These are phyloP conservation scores for Serendipita vermifera DNA, from an alignment of 768 basidiomycete species.

Conservation along the genomic window DNA sequence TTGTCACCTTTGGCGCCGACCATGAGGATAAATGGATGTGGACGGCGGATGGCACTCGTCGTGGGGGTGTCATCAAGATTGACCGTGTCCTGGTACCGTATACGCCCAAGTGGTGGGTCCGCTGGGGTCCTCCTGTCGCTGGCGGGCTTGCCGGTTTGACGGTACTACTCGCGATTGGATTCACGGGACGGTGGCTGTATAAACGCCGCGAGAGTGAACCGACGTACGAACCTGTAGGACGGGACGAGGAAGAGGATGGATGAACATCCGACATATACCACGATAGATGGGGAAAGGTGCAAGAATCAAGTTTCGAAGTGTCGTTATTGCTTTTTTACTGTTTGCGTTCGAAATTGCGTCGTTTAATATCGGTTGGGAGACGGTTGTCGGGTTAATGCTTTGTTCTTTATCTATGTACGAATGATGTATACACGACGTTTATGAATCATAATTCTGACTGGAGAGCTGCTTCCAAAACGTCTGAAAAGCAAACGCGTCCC, in stretches of 20 bases:
- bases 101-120: slow-evolving; percentile 70
- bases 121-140: slow-evolving; percentile 56
- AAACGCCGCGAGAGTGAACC: slow-evolving; percentile 72
- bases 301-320: no score
- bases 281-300: background rate
- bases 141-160: slow-evolving; percentile 47
- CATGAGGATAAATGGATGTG: slow-evolving; percentile 67
- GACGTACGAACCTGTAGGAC: slow-evolving; percentile 77
- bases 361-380: no score
- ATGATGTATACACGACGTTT: no score
- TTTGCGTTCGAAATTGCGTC: no score
- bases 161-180: slow-evolving; percentile 47
- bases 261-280: background rate
- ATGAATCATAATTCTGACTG: no score
- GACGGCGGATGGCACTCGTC: slow-evolving; percentile 39
- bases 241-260: slow-evolving; percentile 15
- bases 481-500: no score
- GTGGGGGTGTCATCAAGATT: slow-evolving; percentile 81
- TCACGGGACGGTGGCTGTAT: slow-evolving; percentile 53
- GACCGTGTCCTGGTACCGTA: slow-evolving; percentile 77
- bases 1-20: slow-evolving; percentile 51
- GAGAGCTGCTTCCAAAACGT: no score
- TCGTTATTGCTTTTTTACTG: no score
- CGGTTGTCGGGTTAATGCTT: no score
- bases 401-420: no score